Evolutionary conservation across 768 basidiomycete species (phyloP), one percentile per base, ranked within the genome.

Genomic region (Hypholoma sublateritium): DNA sequence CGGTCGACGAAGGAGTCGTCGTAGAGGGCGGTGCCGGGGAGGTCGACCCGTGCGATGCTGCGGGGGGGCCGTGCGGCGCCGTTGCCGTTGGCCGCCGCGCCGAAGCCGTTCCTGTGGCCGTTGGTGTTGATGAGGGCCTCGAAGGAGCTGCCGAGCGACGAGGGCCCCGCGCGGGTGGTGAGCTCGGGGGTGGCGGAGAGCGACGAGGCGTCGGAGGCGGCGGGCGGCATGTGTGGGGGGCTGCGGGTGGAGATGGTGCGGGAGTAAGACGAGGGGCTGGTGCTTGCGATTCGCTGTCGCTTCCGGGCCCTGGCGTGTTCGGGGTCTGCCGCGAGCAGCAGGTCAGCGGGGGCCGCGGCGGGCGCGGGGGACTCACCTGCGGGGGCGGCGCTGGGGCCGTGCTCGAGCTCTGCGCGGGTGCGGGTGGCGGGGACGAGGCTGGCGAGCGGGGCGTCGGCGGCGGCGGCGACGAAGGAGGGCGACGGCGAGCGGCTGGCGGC

Each of bases 1-100:
- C 93, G 80, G 74, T 94, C 85, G 47, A 96, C 78, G 60, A 78
- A 77, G 60, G 88, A 87, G 71, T 90, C 89, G 43, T 90, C 85
- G 64, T 91, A 93, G 53, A 94, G 77, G 36, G 81, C 80, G 46
- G 87, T 84, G 22, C 92, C 91, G 17, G 88, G 87, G 34, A 89
- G 75, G 43, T 80, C 77, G 46, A 93, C 87, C 65, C 80, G 81
- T 32, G 85, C 71, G 58, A 91, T 72, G 22, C 78, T 70, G 66
- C 77, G 80, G 56, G 71, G 74, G 62, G 82, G 76, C 65, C 82
- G 87, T 57, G 73, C 61, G 48, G 74, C 65, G 19, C 86, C 85
- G 60, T 86, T 86, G 42, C 75, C 76, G 61, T 68, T 52, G 32
- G 78, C 71, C 45, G 70, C 70, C 25, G 71, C 48, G 21, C 62